Evolutionary conservation across 176 grass and related monocot genomes (phyloP), one percentile per base, ranked within the genome.

Genomic region (Eremochloa ophiuroides): DNA sequence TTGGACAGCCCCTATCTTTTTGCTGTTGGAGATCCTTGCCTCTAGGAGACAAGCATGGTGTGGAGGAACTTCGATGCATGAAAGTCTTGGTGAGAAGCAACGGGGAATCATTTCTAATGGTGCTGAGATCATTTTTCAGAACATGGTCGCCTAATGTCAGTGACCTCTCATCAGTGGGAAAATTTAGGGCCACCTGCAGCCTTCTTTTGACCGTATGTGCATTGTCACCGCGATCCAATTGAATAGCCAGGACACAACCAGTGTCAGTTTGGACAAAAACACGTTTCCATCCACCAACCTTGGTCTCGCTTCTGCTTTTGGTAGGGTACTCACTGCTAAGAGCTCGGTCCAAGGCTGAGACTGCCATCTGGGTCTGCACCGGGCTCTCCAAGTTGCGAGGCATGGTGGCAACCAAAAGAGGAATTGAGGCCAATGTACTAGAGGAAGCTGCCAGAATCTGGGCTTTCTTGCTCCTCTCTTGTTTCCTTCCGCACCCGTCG

Each of bases 11-110:
- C 50, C 31, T 80, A 55, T 94, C 92, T 60, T 34, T 84, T 75
- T 91, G 92, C 37, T 89, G 83, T 55, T 89, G 89, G 37, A 87
- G 44, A 62, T 91, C 83, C 43, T 87, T 91, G 26, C 69, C 84
- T 59, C 77, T 82, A 37, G 86, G 89, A 74, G 92, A 91, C 59
- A 94, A 64, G 73, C 92, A 94, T 43, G 92, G 89, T 28, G 83
- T 91, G 80, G 92, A 94, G 30, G 92, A 94, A 66, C 92, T 94
- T 74, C 86, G 87, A 61, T 94, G 92, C 80, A 94, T 67, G 66
- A 78, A 84, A 63, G 78, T 86, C 78, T 88, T 94, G 30, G 92
- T 91, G 41, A 94, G 88, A 56, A 94, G 77, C 41, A 94, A 84
- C 0, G 88, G 88, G 10, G 86, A 94, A 31, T 94, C 88, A 66